These are phyloP conservation scores for Neoscytalidium dimidiatum DNA, from an alignment of 2,329 filamentous ascomycete species.

Conservation along the genomic window DNA sequence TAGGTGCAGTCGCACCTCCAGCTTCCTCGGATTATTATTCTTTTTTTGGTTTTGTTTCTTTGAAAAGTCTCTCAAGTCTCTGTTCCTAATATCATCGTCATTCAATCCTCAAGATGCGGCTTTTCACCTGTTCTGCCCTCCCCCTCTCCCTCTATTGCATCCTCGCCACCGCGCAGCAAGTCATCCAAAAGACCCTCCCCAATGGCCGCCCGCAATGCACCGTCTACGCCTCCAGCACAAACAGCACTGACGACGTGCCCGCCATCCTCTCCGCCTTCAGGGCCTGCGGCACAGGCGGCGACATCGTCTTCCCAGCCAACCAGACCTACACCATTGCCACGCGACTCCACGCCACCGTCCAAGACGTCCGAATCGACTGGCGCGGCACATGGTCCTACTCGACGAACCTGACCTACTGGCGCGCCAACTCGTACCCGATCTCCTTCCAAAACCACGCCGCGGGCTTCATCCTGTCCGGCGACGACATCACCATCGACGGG, in stretches of 20 bases:
- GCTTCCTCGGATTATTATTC: neutral
- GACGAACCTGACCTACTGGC: slow-evolving; percentile 56
- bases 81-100: neutral
- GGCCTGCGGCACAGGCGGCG: slow-evolving; percentile 44
- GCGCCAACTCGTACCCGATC: slow-evolving; percentile 55
- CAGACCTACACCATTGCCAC: slow-evolving; percentile 55
- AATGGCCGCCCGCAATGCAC: slow-evolving; percentile 36
- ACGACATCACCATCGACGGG: slow-evolving; percentile 54
- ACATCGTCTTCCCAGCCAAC: slow-evolving; percentile 52
- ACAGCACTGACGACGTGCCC: slow-evolving; percentile 43
- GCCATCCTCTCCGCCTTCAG: slow-evolving; percentile 44
- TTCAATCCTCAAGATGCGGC: neutral
- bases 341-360: slow-evolving; percentile 52
- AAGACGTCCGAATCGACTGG: slow-evolving; percentile 57
- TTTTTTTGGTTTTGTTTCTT: neutral
- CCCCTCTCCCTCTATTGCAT: neutral
- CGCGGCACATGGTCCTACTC: slow-evolving; percentile 55
- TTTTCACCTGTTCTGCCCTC: neutral
- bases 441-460: slow-evolving; percentile 59
- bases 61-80: neutral
- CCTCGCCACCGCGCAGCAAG: neutral
- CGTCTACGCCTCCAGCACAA: slow-evolving; percentile 41
- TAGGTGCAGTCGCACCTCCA: neutral
- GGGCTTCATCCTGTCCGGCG: slow-evolving; percentile 53
- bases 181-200: neutral